phyloP scores from a whole-genome alignment of 352 stramenopile genomes.

The Lagenidium giganteum region DNA sequence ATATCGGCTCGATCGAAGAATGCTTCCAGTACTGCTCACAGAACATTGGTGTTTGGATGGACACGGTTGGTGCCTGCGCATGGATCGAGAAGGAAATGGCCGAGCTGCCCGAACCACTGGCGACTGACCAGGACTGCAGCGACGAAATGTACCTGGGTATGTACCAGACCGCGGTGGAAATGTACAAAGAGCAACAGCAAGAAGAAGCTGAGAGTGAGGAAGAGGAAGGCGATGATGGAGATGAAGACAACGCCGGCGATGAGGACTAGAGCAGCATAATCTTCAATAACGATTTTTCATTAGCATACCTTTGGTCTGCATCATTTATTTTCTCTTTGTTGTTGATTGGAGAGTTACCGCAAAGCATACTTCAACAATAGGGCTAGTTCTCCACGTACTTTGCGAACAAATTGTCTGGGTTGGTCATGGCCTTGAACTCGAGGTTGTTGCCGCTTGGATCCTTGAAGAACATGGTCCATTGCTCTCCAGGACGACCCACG shows the following conservation, averaged over 20 bases:
- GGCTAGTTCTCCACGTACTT: constrained; percentile 91
- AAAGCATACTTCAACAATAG: too few species aligned
- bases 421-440: constrained; percentile 99
- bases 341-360: too few species aligned
- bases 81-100: constrained; percentile 83
- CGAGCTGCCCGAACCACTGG: constrained; percentile 34
- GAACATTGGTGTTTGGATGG: constrained; percentile 83
- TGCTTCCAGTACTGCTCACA: constrained; percentile 72
- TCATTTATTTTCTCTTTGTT: too few species aligned
- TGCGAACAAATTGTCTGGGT: constrained; percentile 95
- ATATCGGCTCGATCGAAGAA: constrained; percentile 75
- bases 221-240: constrained; percentile 18
- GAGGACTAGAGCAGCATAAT: not conserved
- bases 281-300: not conserved
- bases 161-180: constrained; percentile 83
- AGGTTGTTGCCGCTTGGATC: constrained; percentile 96
- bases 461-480: constrained; percentile 99
- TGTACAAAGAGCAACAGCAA: constrained; percentile 86
- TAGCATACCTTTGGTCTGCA: not conserved
- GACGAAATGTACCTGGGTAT: constrained; percentile 87
- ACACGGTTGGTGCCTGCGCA: constrained; percentile 71
- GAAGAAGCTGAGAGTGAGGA: constrained; percentile 29
- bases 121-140: constrained; percentile 43
- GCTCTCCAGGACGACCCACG: constrained; percentile 91
- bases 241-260: constrained; percentile 11